Percentiles rank a stretch among this genome's conserved stretches.
phyloP scores from a whole-genome alignment of 768 basidiomycete genomes.

The Cytidiella melzeri region DNA sequence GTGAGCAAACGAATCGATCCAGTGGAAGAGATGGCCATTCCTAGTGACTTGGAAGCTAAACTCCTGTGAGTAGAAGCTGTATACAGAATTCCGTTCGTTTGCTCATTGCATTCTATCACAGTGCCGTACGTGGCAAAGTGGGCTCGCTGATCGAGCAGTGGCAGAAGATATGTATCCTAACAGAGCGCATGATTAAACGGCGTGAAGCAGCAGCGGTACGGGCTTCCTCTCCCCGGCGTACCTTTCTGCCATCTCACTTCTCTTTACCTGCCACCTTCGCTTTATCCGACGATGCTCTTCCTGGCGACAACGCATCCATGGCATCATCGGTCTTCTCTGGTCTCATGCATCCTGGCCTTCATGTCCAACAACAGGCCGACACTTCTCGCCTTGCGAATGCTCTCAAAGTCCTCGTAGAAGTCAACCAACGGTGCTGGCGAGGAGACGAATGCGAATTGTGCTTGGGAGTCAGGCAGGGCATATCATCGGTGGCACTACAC shows the following conservation, averaged over 20 bases:
- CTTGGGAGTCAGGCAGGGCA: conserved; percentile 67
- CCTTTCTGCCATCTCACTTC: conserved; percentile 67
- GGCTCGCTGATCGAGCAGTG: conserved; percentile 79
- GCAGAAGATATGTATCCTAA: conserved; percentile 82
- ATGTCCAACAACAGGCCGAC: conserved; percentile 57
- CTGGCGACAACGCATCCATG: conserved; percentile 14
- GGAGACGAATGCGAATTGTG: conserved; percentile 79
- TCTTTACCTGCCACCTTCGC: conserved; percentile 43
- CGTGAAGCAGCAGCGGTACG: conserved; percentile 91
- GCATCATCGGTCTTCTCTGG: conserved; percentile 19
- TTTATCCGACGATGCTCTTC: conserved; percentile 18
- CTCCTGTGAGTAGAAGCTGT: conserved; percentile 47
- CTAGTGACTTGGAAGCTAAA: conserved; percentile 88
- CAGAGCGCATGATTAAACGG: conserved; percentile 85
- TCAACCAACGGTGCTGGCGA: conserved; percentile 77
- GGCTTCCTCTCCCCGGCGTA: conserved; percentile 50
- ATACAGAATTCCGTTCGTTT: neutral
- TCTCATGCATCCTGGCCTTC: conserved; percentile 19
- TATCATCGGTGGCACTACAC: conserved; percentile 62
- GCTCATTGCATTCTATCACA: conserved; percentile 23
- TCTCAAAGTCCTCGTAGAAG: conserved; percentile 69
- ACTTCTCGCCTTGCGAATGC: conserved; percentile 79
- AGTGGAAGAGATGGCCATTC: conserved; percentile 88
- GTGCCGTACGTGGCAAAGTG: conserved; percentile 72
- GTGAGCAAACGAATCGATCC: conserved; percentile 70